Conservation (phyloP, 768 basidiomycete species). For the Hericium alpestre region DNA sequence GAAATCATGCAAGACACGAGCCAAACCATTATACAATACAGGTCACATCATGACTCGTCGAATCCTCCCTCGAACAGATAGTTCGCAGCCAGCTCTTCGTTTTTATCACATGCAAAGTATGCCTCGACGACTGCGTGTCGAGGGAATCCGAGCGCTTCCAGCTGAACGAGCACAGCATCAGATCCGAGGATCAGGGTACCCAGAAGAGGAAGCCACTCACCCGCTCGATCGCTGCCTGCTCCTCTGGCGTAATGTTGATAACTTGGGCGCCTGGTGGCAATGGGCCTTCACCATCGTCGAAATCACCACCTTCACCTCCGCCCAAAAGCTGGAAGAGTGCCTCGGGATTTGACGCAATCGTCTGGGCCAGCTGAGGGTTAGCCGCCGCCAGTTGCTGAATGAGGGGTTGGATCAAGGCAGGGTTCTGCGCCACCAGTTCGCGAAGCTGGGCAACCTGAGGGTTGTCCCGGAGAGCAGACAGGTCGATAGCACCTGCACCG, state of each 20-base stretch:
- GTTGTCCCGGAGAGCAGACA: conserved; percentile 46
- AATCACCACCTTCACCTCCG: conserved; percentile 27
- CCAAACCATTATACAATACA: conserved; percentile 4
- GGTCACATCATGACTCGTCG: conserved; percentile 28
- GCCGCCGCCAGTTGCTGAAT: conserved; percentile 68
- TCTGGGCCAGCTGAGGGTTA: conserved; percentile 69
- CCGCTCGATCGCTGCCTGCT: conserved; percentile 79
- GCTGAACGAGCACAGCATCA: conserved; percentile 31
- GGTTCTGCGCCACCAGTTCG: conserved; percentile 64
- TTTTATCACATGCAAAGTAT: conserved; percentile 91
- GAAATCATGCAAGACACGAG: background rate
- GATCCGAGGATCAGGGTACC: background rate
- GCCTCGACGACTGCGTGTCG: conserved; percentile 78
- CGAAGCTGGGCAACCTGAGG: conserved; percentile 68
- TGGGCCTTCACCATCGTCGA: conserved; percentile 29
- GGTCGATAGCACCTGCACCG: conserved; percentile 30
- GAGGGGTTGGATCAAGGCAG: conserved; percentile 63
- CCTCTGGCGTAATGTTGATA: conserved; percentile 76
- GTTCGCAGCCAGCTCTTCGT: conserved; percentile 94
- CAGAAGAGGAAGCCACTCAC: conserved; percentile 35
- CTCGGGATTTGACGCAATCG: conserved; percentile 64
- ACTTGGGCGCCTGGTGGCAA: conserved; percentile 43
- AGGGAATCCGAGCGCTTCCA: conserved; percentile 81
- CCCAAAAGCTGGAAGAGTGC: conserved; percentile 54
- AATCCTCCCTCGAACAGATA: conserved; percentile 73